Evolutionary conservation across 371 early-diverging fungal genomes (phyloP).

Genomic region (Actinomortierella wolfii): DNA sequence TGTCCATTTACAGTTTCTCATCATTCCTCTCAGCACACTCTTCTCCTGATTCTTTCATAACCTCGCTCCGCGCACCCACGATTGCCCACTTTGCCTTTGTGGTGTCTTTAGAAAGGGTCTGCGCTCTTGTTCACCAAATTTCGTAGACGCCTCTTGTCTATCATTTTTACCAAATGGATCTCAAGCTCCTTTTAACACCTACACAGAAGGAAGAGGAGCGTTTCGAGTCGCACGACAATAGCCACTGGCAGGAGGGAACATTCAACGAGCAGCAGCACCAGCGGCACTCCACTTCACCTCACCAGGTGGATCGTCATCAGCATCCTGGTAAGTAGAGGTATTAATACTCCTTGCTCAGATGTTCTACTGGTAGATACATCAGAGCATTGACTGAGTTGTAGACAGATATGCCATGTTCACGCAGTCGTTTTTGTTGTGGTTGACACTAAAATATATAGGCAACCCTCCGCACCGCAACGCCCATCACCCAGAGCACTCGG

Average conservation of each 20-base stretch:
- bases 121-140: too few species aligned
- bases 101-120: background rate
- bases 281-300: background rate
- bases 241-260: constrained; percentile 24
- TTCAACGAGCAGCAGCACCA: constrained; percentile 5
- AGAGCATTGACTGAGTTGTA: too few species aligned
- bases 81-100: background rate
- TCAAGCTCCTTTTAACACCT: constrained; percentile 41
- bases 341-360: too few species aligned
- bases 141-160: too few species aligned
- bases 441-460: too few species aligned
- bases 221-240: constrained; percentile 10
- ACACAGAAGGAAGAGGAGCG: constrained; percentile 37
- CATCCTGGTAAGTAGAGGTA: constrained; percentile 3
- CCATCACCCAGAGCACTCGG: background rate
- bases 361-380: too few species aligned
- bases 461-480: too few species aligned
- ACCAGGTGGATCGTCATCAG: too few species aligned
- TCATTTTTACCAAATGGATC: constrained; percentile 22
- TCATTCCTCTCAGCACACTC: background rate
- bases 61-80: background rate
- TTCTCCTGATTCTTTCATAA: background rate
- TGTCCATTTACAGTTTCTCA: background rate
- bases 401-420: too few species aligned
- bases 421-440: too few species aligned